Evolutionary conservation across 2,329 filamentous ascomycete genomes (phyloP).

Genomic region (Bipolaris oryzae): DNA sequence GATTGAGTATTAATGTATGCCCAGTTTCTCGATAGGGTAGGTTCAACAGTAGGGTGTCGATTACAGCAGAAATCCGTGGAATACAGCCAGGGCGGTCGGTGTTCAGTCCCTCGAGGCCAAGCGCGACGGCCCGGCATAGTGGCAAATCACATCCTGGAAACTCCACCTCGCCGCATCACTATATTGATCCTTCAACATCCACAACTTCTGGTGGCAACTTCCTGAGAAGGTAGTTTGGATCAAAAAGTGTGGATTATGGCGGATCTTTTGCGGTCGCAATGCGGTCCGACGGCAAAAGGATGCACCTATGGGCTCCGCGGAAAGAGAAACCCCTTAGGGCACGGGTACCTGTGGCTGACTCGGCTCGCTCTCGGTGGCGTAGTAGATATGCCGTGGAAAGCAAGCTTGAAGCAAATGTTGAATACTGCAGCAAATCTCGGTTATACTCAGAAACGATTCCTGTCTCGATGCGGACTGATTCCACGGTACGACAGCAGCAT

Average conservation of each 20-base stretch:
- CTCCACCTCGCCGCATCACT: slow-evolving; percentile 3
- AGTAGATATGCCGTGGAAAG: background rate
- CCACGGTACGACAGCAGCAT: slow-evolving; percentile 17
- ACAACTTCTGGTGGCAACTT: slow-evolving; percentile 12
- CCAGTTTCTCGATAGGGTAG: slow-evolving; percentile 9
- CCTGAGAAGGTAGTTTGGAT: slow-evolving; percentile 13
- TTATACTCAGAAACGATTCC: slow-evolving; percentile 6
- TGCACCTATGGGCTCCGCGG: slow-evolving; percentile 1
- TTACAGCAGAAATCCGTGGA: slow-evolving; percentile 15
- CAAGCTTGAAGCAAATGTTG: background rate
- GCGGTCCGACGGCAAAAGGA: slow-evolving; percentile 14
- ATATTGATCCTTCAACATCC: slow-evolving; percentile 7
- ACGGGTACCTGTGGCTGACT: slow-evolving; percentile 7
- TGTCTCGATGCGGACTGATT: slow-evolving; percentile 7
- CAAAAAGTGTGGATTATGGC: slow-evolving; percentile 17
- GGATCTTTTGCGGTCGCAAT: slow-evolving; percentile 19
- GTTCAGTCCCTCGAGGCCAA: slow-evolving; percentile 13
- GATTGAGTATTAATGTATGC: background rate
- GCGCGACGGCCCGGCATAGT: slow-evolving; percentile 5
- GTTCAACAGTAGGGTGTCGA: slow-evolving; percentile 14
- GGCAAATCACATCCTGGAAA: slow-evolving; percentile 11
- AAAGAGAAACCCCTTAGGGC: slow-evolving; percentile 4
- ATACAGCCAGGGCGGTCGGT: slow-evolving; percentile 6
- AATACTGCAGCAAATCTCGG: slow-evolving; percentile 11
- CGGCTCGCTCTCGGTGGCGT: slow-evolving; percentile 1